Evolutionary conservation across 352 stramenopile species (phyloP), one percentile per base, ranked within the genome.

Genomic region (Aphanomyces invadans): DNA sequence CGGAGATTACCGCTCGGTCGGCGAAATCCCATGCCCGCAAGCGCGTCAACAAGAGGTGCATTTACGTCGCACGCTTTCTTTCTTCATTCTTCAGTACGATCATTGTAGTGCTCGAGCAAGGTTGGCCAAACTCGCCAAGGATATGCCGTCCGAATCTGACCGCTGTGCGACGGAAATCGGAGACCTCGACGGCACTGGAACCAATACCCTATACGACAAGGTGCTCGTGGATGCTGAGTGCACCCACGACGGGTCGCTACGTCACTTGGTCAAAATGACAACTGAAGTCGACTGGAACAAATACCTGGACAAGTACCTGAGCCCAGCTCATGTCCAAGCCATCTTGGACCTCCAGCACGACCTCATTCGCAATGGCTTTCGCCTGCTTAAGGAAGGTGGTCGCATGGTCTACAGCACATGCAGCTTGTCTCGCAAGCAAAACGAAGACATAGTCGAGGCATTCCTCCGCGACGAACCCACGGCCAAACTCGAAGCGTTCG

Each of bases 141-240:
- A n/a, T n/a, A n/a, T n/a, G n/a, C n/a, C n/a, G n/a, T n/a, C n/a
- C n/a, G n/a, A n/a, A n/a, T n/a, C n/a, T n/a, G n/a, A n/a, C n/a
- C n/a, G n/a, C n/a, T n/a, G n/a, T n/a, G n/a, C n/a, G n/a, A n/a
- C n/a, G n/a, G n/a, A n/a, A n/a, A n/a, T n/a, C n/a, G n/a, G n/a
- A n/a, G n/a, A n/a, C n/a, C n/a, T n/a, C n/a, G n/a, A n/a, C n/a
- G n/a, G n/a, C n/a, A n/a, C n/a, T n/a, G n/a, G n/a, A n/a, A n/a
- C n/a, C n/a, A n/a, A n/a, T n/a, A 38, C 49, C 15, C 67, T 86
- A 39, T 98, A 97, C 74, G 92, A 98, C 72, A 88, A 92, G 62
- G 91, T 98, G 11, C 77, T 98, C 31, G 91, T 98, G 3, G 95
- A 98, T 79, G 95, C 92, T 29, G 92, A 98, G 74, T 98, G 95